phyloP scores from a whole-genome alignment of 495 filamentous ascomycete species.

The Neurospora sp. region DNA sequence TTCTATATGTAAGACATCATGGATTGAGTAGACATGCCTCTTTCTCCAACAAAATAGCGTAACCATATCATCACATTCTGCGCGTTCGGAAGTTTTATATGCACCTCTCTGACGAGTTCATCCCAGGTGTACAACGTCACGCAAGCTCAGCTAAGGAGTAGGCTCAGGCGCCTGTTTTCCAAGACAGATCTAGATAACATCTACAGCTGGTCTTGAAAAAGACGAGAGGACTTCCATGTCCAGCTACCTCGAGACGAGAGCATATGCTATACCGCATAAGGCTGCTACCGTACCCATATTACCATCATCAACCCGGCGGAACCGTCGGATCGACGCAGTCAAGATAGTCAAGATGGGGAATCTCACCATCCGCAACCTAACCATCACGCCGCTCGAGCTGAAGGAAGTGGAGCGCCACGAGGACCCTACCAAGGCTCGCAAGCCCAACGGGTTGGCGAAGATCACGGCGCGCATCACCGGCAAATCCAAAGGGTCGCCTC shows the following conservation, averaged over 20 bases:
- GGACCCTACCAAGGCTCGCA: slow-evolving; percentile 6
- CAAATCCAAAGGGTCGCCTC: slow-evolving; percentile 18
- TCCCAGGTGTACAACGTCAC: background rate
- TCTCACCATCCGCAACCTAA: slow-evolving; percentile 82
- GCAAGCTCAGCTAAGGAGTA: background rate
- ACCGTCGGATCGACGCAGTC: background rate
- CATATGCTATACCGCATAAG: background rate
- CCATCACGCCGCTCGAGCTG: slow-evolving; percentile 59
- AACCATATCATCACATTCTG: background rate
- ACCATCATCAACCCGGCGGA: background rate
- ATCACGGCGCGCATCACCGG: slow-evolving; percentile 43
- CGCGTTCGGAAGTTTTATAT: background rate
- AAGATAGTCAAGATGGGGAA: slow-evolving; percentile 15
- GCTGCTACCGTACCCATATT: background rate
- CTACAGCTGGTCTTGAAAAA: background rate
- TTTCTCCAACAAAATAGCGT: background rate
- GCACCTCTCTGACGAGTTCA: background rate
- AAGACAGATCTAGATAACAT: background rate
- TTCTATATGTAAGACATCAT: background rate
- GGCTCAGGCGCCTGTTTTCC: background rate
- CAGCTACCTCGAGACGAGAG: background rate
- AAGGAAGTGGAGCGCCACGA: slow-evolving; percentile 66
- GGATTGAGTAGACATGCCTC: background rate
- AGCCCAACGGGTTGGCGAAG: slow-evolving; percentile 33
- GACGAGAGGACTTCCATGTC: background rate